phyloP scores from a whole-genome alignment of 192 early-diverging fungal species.

The Allomyces javanicus region DNA sequence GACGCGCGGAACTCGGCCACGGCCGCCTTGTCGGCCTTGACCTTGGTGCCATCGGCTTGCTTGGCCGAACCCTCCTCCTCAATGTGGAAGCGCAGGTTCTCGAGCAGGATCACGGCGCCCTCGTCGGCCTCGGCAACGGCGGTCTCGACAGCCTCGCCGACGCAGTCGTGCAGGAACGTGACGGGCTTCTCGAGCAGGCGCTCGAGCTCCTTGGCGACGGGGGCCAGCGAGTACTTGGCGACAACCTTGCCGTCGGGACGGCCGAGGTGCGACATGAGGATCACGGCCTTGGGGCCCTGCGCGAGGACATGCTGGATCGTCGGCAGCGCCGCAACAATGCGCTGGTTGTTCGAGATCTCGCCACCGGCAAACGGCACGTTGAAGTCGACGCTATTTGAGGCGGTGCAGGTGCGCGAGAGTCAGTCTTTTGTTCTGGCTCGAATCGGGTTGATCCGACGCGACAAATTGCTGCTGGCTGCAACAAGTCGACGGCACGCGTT shows the following conservation, averaged over 20 bases:
- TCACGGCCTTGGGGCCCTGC: constrained; percentile 63
- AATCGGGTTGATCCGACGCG: constrained; percentile 1
- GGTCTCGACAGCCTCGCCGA: constrained; percentile 68
- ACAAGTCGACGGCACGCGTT: not conserved
- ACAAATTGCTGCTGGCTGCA: no score
- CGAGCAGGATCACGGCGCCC: constrained; percentile 75
- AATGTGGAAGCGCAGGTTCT: constrained; percentile 95
- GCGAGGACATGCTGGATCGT: constrained; percentile 81
- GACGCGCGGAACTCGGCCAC: constrained; percentile 78
- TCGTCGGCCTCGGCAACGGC: constrained; percentile 42
- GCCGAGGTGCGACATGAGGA: constrained; percentile 93
- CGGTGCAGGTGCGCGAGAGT: constrained; percentile 1
- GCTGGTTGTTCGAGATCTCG: constrained; percentile 90
- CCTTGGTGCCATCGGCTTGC: constrained; percentile 74
- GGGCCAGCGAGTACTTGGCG: constrained; percentile 78
- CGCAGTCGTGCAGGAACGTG: constrained; percentile 83
- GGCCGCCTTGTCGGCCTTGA: constrained; percentile 63
- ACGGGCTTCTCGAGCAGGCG: constrained; percentile 60
- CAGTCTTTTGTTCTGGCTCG: constrained; percentile 2
- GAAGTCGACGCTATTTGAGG: constrained; percentile 68
- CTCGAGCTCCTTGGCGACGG: constrained; percentile 66
- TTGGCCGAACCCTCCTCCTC: constrained; percentile 93
- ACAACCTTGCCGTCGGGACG: constrained; percentile 82
- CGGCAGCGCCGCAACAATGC: constrained; percentile 84
- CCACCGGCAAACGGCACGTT: constrained; percentile 91